Evolutionary conservation across 2,329 filamentous ascomycete species (phyloP).

Genomic region (Xylariales sp.): DNA sequence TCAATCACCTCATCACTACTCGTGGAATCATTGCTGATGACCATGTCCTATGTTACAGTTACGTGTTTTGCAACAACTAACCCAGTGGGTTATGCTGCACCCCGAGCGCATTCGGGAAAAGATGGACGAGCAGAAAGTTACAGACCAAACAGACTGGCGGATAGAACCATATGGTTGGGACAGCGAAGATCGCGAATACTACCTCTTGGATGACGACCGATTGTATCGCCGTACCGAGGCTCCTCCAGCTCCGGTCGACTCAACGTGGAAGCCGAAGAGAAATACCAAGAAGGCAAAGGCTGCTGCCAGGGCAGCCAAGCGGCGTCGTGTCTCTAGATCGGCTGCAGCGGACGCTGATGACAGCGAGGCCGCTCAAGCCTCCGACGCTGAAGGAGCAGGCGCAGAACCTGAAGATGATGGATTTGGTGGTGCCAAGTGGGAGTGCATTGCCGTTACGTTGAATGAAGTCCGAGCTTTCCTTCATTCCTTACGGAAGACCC

Average conservation of each 20-base stretch:
- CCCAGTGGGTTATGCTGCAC: conserved; percentile 83
- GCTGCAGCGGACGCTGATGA: conserved; percentile 35
- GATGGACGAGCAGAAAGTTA: conserved; percentile 78
- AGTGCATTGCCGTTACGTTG: conserved; percentile 80
- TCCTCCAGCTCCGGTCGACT: conserved; percentile 52
- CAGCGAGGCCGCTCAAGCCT: conserved; percentile 27
- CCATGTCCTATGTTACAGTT: conserved; percentile 53
- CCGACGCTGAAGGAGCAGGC: conserved; percentile 21
- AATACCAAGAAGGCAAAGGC: conserved; percentile 64
- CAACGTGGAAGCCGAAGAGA: conserved; percentile 54
- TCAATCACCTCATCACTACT: no score
- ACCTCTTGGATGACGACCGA: conserved; percentile 88
- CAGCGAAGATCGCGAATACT: conserved; percentile 79
- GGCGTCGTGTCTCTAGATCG: conserved; percentile 53
- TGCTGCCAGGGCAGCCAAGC: conserved; percentile 65
- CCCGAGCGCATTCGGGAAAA: conserved; percentile 81
- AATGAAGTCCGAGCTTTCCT: conserved; percentile 73
- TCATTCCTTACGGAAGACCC: conserved; percentile 66
- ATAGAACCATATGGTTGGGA: conserved; percentile 90
- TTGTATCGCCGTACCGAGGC: conserved; percentile 85
- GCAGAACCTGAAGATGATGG: conserved; percentile 50
- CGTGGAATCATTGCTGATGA: no score
- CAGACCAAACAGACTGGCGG: conserved; percentile 74
- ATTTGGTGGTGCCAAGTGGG: conserved; percentile 78
- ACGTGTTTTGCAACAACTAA: conserved; percentile 79